phyloP scores from a whole-genome alignment of 2,329 filamentous ascomycete species.

The Pseudocercospora crystallina region DNA sequence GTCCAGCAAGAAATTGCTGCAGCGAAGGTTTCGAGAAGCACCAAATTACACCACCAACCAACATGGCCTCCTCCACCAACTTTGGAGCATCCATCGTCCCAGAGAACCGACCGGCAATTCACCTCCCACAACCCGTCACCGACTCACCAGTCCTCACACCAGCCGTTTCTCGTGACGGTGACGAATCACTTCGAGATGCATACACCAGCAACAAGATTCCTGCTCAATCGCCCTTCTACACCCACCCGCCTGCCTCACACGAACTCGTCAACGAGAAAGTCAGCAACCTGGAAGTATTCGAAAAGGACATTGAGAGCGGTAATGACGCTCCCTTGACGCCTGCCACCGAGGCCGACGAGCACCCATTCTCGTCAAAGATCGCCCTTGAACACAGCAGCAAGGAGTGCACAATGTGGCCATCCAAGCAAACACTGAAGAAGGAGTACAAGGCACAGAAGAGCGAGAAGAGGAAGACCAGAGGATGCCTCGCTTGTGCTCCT shows the following conservation, averaged over 20 bases:
- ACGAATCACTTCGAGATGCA: slow-evolving; percentile 26
- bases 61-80: slow-evolving; percentile 30
- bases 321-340: slow-evolving; percentile 33
- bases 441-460: slow-evolving; percentile 40
- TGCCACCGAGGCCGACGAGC: slow-evolving; percentile 32
- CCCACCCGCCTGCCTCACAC: slow-evolving; percentile 48
- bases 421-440: slow-evolving; percentile 47
- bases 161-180: slow-evolving; percentile 29
- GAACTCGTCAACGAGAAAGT: slow-evolving; percentile 34
- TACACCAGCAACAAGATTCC: slow-evolving; percentile 38
- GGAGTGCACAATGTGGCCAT: slow-evolving; percentile 55
- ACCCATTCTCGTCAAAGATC: slow-evolving; percentile 42
- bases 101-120: slow-evolving; percentile 22
- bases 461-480: slow-evolving; percentile 31
- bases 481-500: slow-evolving; percentile 35
- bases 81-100: slow-evolving; percentile 46
- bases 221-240: slow-evolving; percentile 49
- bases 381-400: slow-evolving; percentile 43
- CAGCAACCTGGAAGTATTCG: slow-evolving; percentile 25
- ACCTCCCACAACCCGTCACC: slow-evolving; percentile 32
- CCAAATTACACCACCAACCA: not conserved
- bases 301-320: slow-evolving; percentile 43
- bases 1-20: too few relatives aligned
- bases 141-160: slow-evolving; percentile 38
- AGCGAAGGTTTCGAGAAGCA: too few relatives aligned